phyloP scores from a whole-genome alignment of 768 basidiomycete genomes.

The Kwoniella newhampshirensis region DNA sequence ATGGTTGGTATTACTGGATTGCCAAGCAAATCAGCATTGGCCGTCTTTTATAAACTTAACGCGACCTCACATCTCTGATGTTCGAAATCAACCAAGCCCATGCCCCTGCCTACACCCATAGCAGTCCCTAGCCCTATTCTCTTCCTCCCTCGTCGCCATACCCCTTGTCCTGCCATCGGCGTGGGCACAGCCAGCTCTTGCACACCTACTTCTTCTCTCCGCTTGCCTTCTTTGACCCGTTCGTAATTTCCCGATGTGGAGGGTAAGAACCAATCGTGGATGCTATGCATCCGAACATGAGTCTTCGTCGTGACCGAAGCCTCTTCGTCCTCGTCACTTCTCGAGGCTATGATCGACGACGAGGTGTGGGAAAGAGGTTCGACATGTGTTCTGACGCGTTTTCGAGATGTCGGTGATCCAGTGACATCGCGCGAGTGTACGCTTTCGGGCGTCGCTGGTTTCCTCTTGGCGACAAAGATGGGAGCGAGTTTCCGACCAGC shows the following conservation, averaged over 20 bases:
- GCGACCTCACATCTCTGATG: not conserved
- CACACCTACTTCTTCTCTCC: not conserved
- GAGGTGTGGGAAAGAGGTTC: not conserved
- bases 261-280: slow-evolving; percentile 25
- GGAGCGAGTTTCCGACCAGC: slow-evolving; percentile 20
- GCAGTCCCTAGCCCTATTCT: slow-evolving; percentile 11
- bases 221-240: slow-evolving; percentile 12
- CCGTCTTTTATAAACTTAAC: not conserved
- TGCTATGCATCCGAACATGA: slow-evolving; percentile 17
- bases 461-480: slow-evolving; percentile 13
- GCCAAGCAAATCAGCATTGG: not conserved
- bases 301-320: slow-evolving; percentile 1
- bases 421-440: not conserved
- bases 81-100: not conserved
- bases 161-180: not conserved
- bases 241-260: slow-evolving; percentile 13
- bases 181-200: not conserved
- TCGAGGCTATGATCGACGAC: not conserved
- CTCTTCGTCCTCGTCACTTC: not conserved
- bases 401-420: slow-evolving; percentile 14
- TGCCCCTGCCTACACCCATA: not conserved
- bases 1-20: slow-evolving; percentile 7
- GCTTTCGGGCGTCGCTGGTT: not conserved
- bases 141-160: slow-evolving; percentile 17
- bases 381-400: slow-evolving; percentile 3